Conservation (phyloP, 1,139 yeast genomes). For the Pichia sp. region DNA sequence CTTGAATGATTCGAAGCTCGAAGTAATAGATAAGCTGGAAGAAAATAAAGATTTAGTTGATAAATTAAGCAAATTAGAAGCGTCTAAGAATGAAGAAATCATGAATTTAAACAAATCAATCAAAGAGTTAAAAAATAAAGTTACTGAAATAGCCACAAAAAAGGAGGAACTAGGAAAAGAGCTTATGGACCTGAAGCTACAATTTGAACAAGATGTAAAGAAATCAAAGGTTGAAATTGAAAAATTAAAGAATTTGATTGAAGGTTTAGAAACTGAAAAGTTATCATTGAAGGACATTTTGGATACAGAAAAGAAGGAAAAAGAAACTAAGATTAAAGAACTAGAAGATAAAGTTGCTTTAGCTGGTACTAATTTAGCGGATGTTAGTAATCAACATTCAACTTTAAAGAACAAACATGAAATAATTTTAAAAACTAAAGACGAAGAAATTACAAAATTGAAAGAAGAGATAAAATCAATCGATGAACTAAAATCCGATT, state of each 20-base stretch:
- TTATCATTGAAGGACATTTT: neutral
- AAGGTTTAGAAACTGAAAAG: conserved; percentile 1
- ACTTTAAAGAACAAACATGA: neutral
- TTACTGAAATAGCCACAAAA: neutral
- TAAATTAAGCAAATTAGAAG: neutral
- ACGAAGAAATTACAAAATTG: neutral
- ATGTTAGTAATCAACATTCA: too few relatives aligned
- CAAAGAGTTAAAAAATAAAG: neutral
- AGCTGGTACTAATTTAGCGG: too few relatives aligned
- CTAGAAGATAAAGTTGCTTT: too few relatives aligned
- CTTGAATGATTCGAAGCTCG: neutral
- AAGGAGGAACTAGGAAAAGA: neutral
- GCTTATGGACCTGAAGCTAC: too few relatives aligned
- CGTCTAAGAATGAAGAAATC: neutral
- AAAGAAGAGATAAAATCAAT: neutral
- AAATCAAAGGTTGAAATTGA: conserved; percentile 1
- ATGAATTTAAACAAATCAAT: neutral
- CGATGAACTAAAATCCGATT: neutral
- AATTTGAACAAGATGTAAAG: neutral
- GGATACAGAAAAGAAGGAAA: neutral
- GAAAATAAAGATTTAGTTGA: neutral
- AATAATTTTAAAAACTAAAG: neutral
- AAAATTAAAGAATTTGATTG: neutral
- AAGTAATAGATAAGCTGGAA: neutral
- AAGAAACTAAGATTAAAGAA: neutral